Percentiles rank a stretch among this genome's conserved stretches.
Evolutionary conservation across 441 rosid species (phyloP).

Genomic region (Populus hybrid): DNA sequence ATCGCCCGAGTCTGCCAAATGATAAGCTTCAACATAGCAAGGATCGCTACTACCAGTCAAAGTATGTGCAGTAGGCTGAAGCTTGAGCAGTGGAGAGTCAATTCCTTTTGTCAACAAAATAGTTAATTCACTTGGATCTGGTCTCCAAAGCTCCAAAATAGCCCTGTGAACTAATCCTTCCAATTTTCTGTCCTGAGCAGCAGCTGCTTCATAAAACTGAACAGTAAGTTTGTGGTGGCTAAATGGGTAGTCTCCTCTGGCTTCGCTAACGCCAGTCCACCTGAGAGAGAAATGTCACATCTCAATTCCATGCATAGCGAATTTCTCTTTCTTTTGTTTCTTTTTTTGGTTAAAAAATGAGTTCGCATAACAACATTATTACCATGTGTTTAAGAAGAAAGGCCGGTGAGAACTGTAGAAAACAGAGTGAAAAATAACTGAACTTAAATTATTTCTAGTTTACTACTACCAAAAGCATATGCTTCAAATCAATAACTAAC

Average conservation of each 20-base stretch:
- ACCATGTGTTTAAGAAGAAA: background rate
- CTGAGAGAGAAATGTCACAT: constrained; percentile 34
- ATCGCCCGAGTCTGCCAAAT: constrained; percentile 93
- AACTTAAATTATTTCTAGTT: background rate
- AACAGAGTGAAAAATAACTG: background rate
- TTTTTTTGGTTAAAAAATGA: background rate
- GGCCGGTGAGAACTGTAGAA: background rate
- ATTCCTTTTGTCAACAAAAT: constrained; percentile 77
- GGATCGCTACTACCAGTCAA: constrained; percentile 98
- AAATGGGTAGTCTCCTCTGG: constrained; percentile 98
- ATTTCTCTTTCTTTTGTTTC: no score
- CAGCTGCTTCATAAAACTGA: constrained; percentile 96
- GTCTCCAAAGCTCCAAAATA: constrained; percentile 98
- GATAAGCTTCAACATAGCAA: constrained; percentile 94
- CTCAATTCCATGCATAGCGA: background rate
- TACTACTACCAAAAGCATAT: background rate
- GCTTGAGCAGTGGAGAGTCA: constrained; percentile 68
- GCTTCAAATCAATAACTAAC: background rate
- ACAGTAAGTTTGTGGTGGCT: constrained; percentile 98
- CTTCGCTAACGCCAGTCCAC: constrained; percentile 98
- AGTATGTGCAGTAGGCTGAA: constrained; percentile 77
- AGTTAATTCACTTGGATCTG: constrained; percentile 88
- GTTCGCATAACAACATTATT: background rate
- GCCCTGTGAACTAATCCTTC: constrained; percentile 98
- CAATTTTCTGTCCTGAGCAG: constrained; percentile 96